Base-by-base conservation (phyloP, 1,139 yeast species). In the Geotrichum reessii region DNA sequence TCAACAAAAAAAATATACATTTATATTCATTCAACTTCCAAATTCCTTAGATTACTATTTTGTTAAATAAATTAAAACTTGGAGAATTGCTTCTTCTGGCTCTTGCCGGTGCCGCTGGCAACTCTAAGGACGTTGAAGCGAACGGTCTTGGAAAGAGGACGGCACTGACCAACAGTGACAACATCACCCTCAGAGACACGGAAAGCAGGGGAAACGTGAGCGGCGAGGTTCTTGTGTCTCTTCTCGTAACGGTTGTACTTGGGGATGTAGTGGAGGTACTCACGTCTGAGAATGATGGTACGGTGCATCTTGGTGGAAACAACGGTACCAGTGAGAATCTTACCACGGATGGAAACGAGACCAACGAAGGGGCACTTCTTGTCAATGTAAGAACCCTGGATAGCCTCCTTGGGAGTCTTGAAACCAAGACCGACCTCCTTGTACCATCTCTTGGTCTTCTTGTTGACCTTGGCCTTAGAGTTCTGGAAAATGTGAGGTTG, bases 241-340 rank as follows among this genome's bases (percentile, higher is more conserved):
- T 93, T 93, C 85, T 93, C 99, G 87, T 91, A 93, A 88, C 99
- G 92, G 96, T 92, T 93, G 86, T 93, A 93, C 88, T 95, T 93
- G 81, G 98, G 96, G 80, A 93, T 87, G 83, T 90, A 95, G 85
- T 95, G 99, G 80, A 95, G 90, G 95, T 95, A 95, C 78, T 93
- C 99, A 85, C 99, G 93, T 87, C 99, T 92, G 84, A 95, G 87
- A 79, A 95, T 87, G 82, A 95, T 87, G 76, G 99, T 95, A 86
- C 99, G 95, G 95, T 93, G 99, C 99, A 93, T 95, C 86, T 95
- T 95, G 86, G 99, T 92, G 76, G 99, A 93, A 71, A 93, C 97
- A 81, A 95, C 99, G 77, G 96, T 88, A 56, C 80, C 80, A 73
- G 97, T 86, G 80, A 95, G 87, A 78, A 95, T 95, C 85, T 90